phyloP scores from a whole-genome alignment of 2,329 filamentous ascomycete genomes.

The Amauroascus verrucosus region DNA sequence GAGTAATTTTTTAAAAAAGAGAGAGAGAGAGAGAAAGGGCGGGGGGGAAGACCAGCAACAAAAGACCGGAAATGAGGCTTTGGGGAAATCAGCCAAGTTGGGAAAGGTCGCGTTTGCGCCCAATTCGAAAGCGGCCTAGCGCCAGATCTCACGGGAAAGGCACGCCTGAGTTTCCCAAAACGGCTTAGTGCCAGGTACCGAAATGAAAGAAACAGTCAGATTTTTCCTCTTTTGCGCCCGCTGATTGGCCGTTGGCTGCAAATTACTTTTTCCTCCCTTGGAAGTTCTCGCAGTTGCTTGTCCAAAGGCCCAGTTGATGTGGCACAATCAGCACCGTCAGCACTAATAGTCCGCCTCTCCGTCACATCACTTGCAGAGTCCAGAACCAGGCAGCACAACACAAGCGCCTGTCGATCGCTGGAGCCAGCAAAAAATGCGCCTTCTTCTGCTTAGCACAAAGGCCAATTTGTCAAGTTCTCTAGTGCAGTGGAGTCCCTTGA shows the following conservation, averaged over 20 bases:
- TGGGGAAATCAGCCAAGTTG: not conserved
- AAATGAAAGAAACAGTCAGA: not conserved
- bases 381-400: not conserved
- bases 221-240: not conserved
- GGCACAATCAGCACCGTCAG: slow-evolving; percentile 2
- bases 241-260: not conserved
- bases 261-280: no score
- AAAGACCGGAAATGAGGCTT: slow-evolving; percentile 11
- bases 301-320: slow-evolving; percentile 1
- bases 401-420: not conserved
- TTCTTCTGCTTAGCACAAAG: no score
- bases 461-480: not conserved
- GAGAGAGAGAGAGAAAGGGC: not conserved
- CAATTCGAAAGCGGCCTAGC: slow-evolving; percentile 3
- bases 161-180: not conserved
- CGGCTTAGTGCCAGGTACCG: slow-evolving; percentile 8
- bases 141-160: not conserved
- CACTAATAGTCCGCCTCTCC: not conserved
- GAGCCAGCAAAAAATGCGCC: slow-evolving; percentile 6
- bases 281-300: no score
- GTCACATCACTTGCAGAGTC: not conserved
- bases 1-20: not conserved
- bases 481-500: not conserved
- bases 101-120: not conserved
- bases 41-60: not conserved